Conservation (phyloP, 2,329 filamentous ascomycete genomes). For the Apiospora kogelbergensis region DNA sequence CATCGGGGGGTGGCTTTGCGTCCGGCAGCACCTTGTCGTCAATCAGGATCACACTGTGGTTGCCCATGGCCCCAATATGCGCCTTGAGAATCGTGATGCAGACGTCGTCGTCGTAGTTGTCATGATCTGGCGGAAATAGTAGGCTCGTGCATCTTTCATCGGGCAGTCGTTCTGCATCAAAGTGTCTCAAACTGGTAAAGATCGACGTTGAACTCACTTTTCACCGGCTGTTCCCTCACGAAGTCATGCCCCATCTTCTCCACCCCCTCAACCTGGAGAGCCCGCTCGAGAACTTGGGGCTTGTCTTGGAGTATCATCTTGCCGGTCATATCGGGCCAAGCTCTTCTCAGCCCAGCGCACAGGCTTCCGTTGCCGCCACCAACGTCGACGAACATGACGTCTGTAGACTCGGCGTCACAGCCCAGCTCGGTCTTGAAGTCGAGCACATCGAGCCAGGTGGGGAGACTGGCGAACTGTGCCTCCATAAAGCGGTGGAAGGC, state of each 20-base stretch:
- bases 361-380: neutral
- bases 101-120: neutral
- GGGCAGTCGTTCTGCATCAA: neutral
- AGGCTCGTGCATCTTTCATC: neutral
- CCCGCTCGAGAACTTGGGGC: neutral
- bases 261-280: neutral
- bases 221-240: neutral
- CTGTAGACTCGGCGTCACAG: neutral
- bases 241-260: neutral
- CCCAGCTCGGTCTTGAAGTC: neutral
- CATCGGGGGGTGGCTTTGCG: neutral
- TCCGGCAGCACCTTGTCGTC: neutral
- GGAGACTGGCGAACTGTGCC: neutral
- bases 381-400: neutral
- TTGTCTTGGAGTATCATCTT: neutral
- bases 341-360: neutral
- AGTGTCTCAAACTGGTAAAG: neutral
- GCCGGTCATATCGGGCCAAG: neutral
- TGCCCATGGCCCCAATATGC: neutral
- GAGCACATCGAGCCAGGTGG: neutral
- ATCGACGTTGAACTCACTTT: neutral
- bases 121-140: neutral
- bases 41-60: neutral
- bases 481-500: constrained; percentile 8
- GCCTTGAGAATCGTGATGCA: neutral